Conservation (phyloP, 2,329 filamentous ascomycete genomes). For the Diaporthe longicolla region DNA sequence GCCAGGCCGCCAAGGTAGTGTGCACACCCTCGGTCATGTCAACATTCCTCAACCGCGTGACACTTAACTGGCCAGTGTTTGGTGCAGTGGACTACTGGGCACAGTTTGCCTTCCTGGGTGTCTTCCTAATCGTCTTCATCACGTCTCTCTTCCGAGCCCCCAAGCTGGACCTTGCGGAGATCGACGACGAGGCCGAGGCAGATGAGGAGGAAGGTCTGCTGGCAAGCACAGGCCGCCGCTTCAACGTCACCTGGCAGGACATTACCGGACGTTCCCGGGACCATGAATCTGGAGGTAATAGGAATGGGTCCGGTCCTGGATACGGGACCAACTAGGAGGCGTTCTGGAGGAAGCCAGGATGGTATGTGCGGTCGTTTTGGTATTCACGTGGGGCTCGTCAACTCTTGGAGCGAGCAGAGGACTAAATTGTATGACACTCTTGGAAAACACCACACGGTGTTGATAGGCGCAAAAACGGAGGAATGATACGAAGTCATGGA, state of each 20-base stretch:
- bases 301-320: conserved; percentile 8
- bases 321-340: conserved; percentile 38
- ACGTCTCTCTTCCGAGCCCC: conserved; percentile 86
- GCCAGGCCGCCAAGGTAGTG: conserved; percentile 79
- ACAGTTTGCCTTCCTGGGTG: conserved; percentile 88
- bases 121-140: conserved; percentile 87
- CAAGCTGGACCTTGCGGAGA: conserved; percentile 78
- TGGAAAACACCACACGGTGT: neutral
- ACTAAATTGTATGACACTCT: conserved; percentile 32
- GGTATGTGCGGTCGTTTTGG: conserved; percentile 7
- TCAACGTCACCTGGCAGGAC: conserved; percentile 91
- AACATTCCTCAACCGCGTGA: conserved; percentile 92
- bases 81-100: conserved; percentile 96
- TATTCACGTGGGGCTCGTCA: conserved; percentile 2
- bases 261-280: conserved; percentile 72
- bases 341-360: neutral
- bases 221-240: conserved; percentile 84
- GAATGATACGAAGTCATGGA: neutral
- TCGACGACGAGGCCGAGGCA: conserved; percentile 91
- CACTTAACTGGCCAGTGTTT: conserved; percentile 95
- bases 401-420: conserved; percentile 3
- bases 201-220: conserved; percentile 95
- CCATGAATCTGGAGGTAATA: conserved; percentile 3
- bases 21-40: conserved; percentile 94
- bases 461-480: conserved; percentile 15